Evolutionary conservation across 768 basidiomycete genomes (phyloP).

Genomic region (Boletus barrowsii): DNA sequence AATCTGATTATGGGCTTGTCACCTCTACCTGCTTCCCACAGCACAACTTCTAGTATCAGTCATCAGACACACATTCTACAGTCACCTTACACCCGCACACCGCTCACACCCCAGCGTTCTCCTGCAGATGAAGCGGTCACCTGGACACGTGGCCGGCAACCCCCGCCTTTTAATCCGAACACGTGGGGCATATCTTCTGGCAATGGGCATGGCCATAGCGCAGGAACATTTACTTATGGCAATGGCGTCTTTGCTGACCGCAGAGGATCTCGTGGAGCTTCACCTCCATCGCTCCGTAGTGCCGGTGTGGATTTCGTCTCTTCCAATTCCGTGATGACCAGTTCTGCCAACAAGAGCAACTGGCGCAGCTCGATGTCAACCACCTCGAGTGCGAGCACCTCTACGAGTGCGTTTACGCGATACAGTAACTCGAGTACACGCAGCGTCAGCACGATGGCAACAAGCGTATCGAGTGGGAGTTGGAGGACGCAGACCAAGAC

Average conservation of each 20-base stretch:
- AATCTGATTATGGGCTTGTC: conserved; percentile 64
- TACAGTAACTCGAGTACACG: conserved; percentile 69
- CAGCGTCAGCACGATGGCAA: conserved; percentile 78
- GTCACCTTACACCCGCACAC: conserved; percentile 28
- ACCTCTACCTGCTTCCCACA: conserved; percentile 13
- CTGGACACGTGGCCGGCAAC: conserved; percentile 50
- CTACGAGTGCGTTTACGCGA: conserved; percentile 70
- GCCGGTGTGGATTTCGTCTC: conserved; percentile 47
- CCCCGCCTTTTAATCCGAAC: conserved; percentile 18
- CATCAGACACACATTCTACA: conserved; percentile 14
- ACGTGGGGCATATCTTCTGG: conserved; percentile 21
- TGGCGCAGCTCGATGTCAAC: conserved; percentile 78
- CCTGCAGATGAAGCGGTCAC: conserved; percentile 42
- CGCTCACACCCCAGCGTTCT: conserved; percentile 32
- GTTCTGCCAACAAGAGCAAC: conserved; percentile 41
- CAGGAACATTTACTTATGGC: conserved; percentile 11
- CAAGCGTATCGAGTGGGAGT: conserved; percentile 70
- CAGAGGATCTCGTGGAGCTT: conserved; percentile 44
- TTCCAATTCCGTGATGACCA: conserved; percentile 61
- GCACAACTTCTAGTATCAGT: not conserved
- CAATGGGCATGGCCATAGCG: conserved; percentile 6
- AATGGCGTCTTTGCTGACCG: conserved; percentile 27
- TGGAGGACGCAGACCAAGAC: conserved; percentile 54
- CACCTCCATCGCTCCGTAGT: conserved; percentile 60
- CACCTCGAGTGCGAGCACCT: conserved; percentile 65